Conservation (phyloP, 1,139 yeast species). For the Sporopachydermia cereana region DNA sequence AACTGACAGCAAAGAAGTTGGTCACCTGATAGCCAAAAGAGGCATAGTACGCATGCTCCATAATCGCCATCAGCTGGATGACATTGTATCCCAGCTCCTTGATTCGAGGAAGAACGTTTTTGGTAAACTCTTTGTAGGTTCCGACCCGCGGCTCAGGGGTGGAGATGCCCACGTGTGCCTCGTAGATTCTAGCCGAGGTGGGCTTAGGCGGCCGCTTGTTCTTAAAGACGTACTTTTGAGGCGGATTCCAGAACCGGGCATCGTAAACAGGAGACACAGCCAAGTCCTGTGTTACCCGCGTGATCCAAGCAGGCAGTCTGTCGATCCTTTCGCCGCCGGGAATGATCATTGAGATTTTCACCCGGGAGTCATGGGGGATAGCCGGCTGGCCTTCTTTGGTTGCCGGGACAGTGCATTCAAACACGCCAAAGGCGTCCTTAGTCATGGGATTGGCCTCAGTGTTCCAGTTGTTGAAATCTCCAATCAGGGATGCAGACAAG, state of each 20-base stretch:
- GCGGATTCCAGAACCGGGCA: conserved; percentile 89
- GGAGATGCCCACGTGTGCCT: conserved; percentile 94
- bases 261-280: conserved; percentile 52
- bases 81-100: conserved; percentile 81
- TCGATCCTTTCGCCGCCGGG: conserved; percentile 63
- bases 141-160: conserved; percentile 83
- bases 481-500: conserved; percentile 56
- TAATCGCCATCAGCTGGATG: conserved; percentile 91
- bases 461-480: conserved; percentile 87
- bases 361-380: conserved; percentile 69
- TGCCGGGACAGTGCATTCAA: conserved; percentile 43
- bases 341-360: conserved; percentile 58
- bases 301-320: conserved; percentile 83
- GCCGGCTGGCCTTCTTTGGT: conserved; percentile 40
- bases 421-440: conserved; percentile 55
- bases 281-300: conserved; percentile 61
- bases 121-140: conserved; percentile 73
- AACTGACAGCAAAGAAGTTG: conserved; percentile 78
- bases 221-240: conserved; percentile 44
- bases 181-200: conserved; percentile 69
- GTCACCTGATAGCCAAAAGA: conserved; percentile 95
- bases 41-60: conserved; percentile 98
- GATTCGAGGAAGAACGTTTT: conserved; percentile 72
- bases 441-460: conserved; percentile 42
- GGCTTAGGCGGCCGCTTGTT: conserved; percentile 45